A percentile compares a stretch with the other conserved stretches of the same genome.
Conservation (phyloP, 768 basidiomycete species). For the Psilocybe azurescens region DNA sequence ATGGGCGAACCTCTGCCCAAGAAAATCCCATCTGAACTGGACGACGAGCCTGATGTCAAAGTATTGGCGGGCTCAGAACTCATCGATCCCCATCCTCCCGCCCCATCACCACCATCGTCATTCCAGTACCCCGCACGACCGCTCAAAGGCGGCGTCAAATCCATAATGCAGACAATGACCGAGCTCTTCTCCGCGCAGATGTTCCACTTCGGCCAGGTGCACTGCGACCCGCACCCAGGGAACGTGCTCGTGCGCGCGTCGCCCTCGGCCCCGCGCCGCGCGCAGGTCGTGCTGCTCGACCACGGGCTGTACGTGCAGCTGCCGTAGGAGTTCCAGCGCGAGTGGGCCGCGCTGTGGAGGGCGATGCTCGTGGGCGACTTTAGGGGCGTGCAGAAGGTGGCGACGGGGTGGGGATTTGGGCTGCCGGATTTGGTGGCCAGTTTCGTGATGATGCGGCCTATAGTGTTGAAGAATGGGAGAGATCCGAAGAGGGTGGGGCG, state of each 20-base stretch:
- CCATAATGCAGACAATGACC: slow-evolving; percentile 86
- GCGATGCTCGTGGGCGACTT: slow-evolving; percentile 64
- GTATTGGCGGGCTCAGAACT: not conserved
- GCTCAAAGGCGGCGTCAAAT: slow-evolving; percentile 63
- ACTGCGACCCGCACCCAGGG: slow-evolving; percentile 80
- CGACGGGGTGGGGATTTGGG: slow-evolving; percentile 70
- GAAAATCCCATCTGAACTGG: not conserved
- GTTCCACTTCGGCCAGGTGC: slow-evolving; percentile 91
- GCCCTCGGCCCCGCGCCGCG: slow-evolving; percentile 45
- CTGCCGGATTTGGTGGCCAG: slow-evolving; percentile 76
- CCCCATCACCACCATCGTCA: slow-evolving; percentile 19
- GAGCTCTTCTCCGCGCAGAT: slow-evolving; percentile 89
- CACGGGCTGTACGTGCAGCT: slow-evolving; percentile 90
- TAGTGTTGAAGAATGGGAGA: slow-evolving; percentile 45
- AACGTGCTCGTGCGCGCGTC: slow-evolving; percentile 78
- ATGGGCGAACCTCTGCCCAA: slow-evolving; percentile 53
- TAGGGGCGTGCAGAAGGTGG: slow-evolving; percentile 52
- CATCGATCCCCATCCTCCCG: slow-evolving; percentile 16
- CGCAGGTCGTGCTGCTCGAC: slow-evolving; percentile 85
- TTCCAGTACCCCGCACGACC: slow-evolving; percentile 37
- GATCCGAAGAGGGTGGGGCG: slow-evolving; percentile 33
- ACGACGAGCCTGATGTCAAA: slow-evolving; percentile 6
- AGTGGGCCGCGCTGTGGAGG: slow-evolving; percentile 84
- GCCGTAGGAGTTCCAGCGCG: slow-evolving; percentile 64
- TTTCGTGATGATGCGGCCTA: slow-evolving; percentile 71